Base-by-base conservation (phyloP, 768 basidiomycete species). In the Amanita thiersii region DNA sequence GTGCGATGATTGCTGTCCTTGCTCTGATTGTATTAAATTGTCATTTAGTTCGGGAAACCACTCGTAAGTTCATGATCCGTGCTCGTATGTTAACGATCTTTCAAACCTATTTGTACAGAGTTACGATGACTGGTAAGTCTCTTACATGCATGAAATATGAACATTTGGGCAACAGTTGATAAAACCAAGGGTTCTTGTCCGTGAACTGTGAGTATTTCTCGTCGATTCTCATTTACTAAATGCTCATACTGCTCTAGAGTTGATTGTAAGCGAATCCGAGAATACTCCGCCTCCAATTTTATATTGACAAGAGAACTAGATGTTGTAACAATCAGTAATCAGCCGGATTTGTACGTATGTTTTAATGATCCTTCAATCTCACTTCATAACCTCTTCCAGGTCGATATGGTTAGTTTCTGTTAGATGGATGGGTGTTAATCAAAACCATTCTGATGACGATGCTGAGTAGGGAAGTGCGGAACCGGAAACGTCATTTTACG, bases 391-490 rank as follows among this genome's bases (percentile, higher is more conserved):
- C 12, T 4, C 37, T n/a, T 26, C 14, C 52, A 86, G 81, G 47
- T 87, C 86, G 18, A 90, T 90, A 53, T 91, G 87, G 84, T 86
- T 61, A 64, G 73, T 69, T 8, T 7, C 40, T 39, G n/a, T 3
- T 20, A 10, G 12, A 29, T 17, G 19, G 24, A 28, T n/a, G 18
- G 14, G 6, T 9, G 26, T 11, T 34, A 19, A 34, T 9, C 5
- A 17, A 23, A 43, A 39, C 20, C 34, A 29, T 45, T 37, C 47
- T 49, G n/a, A n/a, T n/a, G n/a, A n/a, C n/a, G n/a, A n/a, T n/a
- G n/a, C n/a, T n/a, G n/a, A n/a, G 18, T 57, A 88, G 86, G 91
- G 93, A 97, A 64, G 93, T 97, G 12, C 72, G 93, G 45, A 82
- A 84, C 49, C 77, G 78, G 58, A 77, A 84, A 58, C 75, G 84